Conservation (phyloP, 129 eudicot genomes). For the Flaveria linearis region DNA sequence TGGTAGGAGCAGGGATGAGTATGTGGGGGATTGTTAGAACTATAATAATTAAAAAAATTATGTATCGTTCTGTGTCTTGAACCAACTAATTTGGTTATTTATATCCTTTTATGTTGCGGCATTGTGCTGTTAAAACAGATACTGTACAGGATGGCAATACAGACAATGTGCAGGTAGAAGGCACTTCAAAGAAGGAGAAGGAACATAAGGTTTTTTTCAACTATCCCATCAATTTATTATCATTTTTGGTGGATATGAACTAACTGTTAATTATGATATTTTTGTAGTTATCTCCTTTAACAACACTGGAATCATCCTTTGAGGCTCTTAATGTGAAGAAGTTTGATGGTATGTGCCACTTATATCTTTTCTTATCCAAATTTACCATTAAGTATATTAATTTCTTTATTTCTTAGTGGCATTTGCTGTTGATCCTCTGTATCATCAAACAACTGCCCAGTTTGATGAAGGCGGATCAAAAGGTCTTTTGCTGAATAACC, state of each 20-base stretch:
- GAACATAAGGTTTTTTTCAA: constrained; percentile 50
- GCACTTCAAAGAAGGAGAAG: constrained; percentile 40
- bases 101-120: not conserved
- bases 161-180: constrained; percentile 36
- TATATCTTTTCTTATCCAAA: not conserved
- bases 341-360: constrained; percentile 62
- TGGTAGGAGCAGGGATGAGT: not conserved
- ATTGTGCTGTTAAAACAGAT: constrained; percentile 40
- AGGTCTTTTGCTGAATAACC: constrained; percentile 65
- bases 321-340: constrained; percentile 77
- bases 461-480: constrained; percentile 83
- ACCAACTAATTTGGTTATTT: not conserved
- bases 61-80: not conserved
- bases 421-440: constrained; percentile 82
- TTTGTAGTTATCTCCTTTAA: constrained; percentile 60
- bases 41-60: not conserved
- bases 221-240: not conserved
- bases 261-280: constrained; percentile 2
- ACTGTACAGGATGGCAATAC: constrained; percentile 39
- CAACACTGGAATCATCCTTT: constrained; percentile 70
- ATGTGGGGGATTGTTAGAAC: not conserved
- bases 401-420: constrained; percentile 51
- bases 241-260: constrained; percentile 2
- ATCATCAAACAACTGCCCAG: constrained; percentile 75
- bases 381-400: not conserved